Base-by-base conservation (phyloP, 768 basidiomycete genomes). In the Suillus tomentosus region DNA sequence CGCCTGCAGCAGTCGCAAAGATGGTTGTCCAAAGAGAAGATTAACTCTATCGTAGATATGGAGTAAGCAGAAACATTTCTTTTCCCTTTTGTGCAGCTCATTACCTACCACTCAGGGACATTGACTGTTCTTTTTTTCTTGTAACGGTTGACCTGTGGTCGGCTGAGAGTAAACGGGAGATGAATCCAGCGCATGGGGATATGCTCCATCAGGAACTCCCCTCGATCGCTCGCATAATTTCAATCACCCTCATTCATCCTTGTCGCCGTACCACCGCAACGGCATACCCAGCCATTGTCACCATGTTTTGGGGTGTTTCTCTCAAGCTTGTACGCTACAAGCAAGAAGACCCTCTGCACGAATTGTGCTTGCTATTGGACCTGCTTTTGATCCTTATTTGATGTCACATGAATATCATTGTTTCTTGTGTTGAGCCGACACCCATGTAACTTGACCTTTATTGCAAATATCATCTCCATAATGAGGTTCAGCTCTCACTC, bases 131-230 rank as follows among this genome's bases (percentile, higher is more conserved):
- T 1, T 96, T 95, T 77, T 93, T 98, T 74, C 77, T 97, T 50
- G 90, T 94, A 34, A 92, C 92, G 19, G 94, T 94, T 19, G 95
- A 97, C 77, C 79, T 98, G 3, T 96, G 94, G 92, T 93, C 92
- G 0, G 83, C 82, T 51, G 94, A 95, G 68, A 90, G 87, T 15
- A 87, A 83, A 67, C 84, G 88, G 37, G 93, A 96, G 72, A 90
- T 90, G 80, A 96, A 96, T 74, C 85, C 13, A 77, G 85, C 36
- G 72, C 81, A 43, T 91, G 89, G 89, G 83, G 78, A 9, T 90
- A 90, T 70, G 66, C 77, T 17, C 67, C 74, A 47, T 27, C 73
- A 14, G 45, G 63, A 42, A 72, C 45, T 61, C 81, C 64, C 69
- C 77, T 69, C 66, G 78, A 64, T 72, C 82, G 64, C 63, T 74